Base-by-base conservation (phyloP, 495 filamentous ascomycete species). In the Daldinia vernicosa region DNA sequence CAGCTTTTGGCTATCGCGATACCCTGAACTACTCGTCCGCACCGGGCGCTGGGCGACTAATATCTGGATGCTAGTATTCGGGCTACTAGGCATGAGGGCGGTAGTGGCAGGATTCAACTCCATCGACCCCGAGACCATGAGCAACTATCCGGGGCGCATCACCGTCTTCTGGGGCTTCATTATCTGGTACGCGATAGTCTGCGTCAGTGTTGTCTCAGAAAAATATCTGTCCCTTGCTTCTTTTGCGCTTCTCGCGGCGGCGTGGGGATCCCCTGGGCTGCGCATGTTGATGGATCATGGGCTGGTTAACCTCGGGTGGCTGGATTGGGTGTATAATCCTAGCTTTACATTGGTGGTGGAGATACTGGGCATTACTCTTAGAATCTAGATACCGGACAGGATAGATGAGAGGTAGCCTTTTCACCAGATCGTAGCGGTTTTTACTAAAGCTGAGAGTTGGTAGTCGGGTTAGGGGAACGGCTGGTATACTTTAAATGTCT, bases 271-370 rank as follows among this genome's bases (percentile, higher is more conserved):
- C 9, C 63, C 62, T 27, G 64, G 68, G 56, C 12, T 53, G 6
- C 30, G 55, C 7, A 60, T 9, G 12, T 9, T 73, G 19, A 32
- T 75, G 1, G 28, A 74, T 26, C 54, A 62, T 37, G 74, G 74
- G 24, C 22, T 75, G 6, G 64, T 65, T 1, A 24, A 40, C 19
- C 53, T 74, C 14, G 60, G 67, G 11, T 74, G 61, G 74, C 15
- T 67, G 2, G 61, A 65, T 3, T 8, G 52, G 3, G 54, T 71
- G 40, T 52, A 76, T 51, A 69, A 4, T 47, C 43, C 43, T 12
- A 3, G 15, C 9, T 53, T 27, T 27, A 30, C 28, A 27, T 14
- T 53, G 26, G 3, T 53, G 26, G 6, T 15, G 51, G 51, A 53
- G 24, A n/a, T 11, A 6, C 6, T 28, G 14, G 0, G 3, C 17